Conservation (phyloP, 371 early-diverging fungal species). For the Apophysomyces variabilis region DNA sequence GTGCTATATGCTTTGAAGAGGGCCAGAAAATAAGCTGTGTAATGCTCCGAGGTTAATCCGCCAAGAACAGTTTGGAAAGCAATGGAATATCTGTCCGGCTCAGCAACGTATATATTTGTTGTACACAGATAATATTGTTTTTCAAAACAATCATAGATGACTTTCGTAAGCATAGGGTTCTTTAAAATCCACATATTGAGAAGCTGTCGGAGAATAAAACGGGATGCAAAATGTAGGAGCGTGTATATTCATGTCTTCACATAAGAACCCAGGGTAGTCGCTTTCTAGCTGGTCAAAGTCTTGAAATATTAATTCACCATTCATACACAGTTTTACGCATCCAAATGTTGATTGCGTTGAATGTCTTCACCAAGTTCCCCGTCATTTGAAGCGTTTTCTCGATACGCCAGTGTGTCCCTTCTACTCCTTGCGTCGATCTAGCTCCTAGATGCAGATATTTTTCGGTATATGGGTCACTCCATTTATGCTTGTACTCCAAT, state of each 20-base stretch:
- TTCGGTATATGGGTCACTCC: constrained; percentile 14
- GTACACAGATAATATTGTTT: background rate
- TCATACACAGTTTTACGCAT: constrained; percentile 2
- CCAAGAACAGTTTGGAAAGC: background rate
- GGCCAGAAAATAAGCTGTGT: background rate
- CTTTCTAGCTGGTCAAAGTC: too few relatives aligned
- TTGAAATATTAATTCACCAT: background rate
- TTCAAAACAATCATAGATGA: background rate
- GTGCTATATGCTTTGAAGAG: background rate
- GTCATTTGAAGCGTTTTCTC: constrained; percentile 7
- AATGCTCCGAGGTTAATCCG: background rate
- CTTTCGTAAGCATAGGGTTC: background rate
- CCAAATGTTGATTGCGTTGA: constrained; percentile 6
- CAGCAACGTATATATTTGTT: background rate
- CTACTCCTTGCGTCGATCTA: constrained; percentile 15
- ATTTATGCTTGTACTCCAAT: constrained; percentile 10
- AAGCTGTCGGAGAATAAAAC: too few relatives aligned
- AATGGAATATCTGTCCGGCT: background rate
- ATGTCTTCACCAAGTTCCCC: background rate
- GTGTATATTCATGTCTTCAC: too few relatives aligned
- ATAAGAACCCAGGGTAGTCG: too few relatives aligned
- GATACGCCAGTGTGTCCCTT: constrained; percentile 14
- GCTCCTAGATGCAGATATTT: constrained; percentile 9
- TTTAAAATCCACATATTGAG: background rate
- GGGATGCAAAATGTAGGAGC: background rate